phyloP scores from a whole-genome alignment of 1,139 yeast genomes.

The Lodderomyces pseudojiufengensis region DNA sequence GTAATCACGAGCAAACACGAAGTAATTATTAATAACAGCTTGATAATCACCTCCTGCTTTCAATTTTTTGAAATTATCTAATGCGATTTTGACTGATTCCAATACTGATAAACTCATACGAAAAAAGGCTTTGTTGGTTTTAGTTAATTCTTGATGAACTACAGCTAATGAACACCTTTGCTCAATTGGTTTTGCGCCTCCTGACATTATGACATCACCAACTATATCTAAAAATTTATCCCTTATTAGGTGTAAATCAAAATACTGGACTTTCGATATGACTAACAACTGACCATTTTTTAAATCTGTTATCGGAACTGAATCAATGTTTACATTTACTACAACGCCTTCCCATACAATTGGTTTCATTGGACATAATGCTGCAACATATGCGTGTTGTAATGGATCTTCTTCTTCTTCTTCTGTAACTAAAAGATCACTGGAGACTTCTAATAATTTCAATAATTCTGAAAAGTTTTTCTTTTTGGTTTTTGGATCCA shows the following conservation, averaged over 20 bases:
- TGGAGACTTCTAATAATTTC: conserved; percentile 17
- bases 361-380: conserved; percentile 79
- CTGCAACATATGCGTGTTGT: conserved; percentile 61
- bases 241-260: conserved; percentile 32
- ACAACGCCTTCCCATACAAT: conserved; percentile 89
- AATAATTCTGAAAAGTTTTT: conserved; percentile 33
- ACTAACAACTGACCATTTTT: conserved; percentile 69
- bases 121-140: conserved; percentile 65
- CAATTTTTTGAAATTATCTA: conserved; percentile 38
- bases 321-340: conserved; percentile 51
- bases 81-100: conserved; percentile 56
- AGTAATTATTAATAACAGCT: conserved; percentile 73
- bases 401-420: conserved; percentile 21
- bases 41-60: conserved; percentile 58
- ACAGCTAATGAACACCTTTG: conserved; percentile 68
- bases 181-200: conserved; percentile 42
- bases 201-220: conserved; percentile 49
- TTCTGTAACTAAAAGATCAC: conserved; percentile 12
- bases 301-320: conserved; percentile 46
- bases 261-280: conserved; percentile 48
- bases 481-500: conserved; percentile 27
- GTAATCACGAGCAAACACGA: conserved; percentile 78
- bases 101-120: conserved; percentile 66
- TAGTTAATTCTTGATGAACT: conserved; percentile 71
- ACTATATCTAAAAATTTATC: conserved; percentile 50